Evolutionary conservation across 225 moss, liverwort and hornwort species (phyloP), one percentile per base, ranked within the genome.

Genomic region (Rhytidiadelphus loreus): DNA sequence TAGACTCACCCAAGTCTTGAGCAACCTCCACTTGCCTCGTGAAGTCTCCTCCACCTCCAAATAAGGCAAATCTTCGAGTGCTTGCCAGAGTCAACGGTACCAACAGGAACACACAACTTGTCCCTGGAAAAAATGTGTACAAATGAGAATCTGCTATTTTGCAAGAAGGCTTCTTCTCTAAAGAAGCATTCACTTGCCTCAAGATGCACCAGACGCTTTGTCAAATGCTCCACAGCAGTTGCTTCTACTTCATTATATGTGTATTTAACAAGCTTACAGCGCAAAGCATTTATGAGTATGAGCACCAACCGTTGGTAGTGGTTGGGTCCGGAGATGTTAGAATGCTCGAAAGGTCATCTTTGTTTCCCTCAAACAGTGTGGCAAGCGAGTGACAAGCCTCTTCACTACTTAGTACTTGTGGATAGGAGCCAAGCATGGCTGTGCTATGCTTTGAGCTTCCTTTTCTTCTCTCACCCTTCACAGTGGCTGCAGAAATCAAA

Each of bases 1-100:
- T 82, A 60, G 71, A 88, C 94, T 90, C 81, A 93, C 94, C 94
- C 52, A 94, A 85, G 83, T 93, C 91, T 68, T 88, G 93, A 72
- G 94, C 94, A 81, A 89, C 88, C 88, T 93, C 93, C 83, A 94
- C 93, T 85, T 92, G 91, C 69, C 77, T 83, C 77, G 93, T 93
- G 84, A 91, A 94, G 86, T 94, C 93, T 84, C 94, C 94, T 66
- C 94, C 94, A 89, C 93, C 93, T 89, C 93, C 92, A 89, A 94
- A 93, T 35, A 94, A 86, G 82, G 94, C 90, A 86, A 94, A 93
- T 76, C 84, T 92, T 64, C 90, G 91, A 69, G 85, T 82, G 77
- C 93, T 93, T 65, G 88, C 71, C 64, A 89, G 72, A 87, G 87
- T 89, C 75, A 94, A 63, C 77, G 94, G 94, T 80, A 94, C 93